Evolutionary conservation across 2,329 filamentous ascomycete species (phyloP), one percentile per base, ranked within the genome.

Genomic region (Cryphonectria radicalis): DNA sequence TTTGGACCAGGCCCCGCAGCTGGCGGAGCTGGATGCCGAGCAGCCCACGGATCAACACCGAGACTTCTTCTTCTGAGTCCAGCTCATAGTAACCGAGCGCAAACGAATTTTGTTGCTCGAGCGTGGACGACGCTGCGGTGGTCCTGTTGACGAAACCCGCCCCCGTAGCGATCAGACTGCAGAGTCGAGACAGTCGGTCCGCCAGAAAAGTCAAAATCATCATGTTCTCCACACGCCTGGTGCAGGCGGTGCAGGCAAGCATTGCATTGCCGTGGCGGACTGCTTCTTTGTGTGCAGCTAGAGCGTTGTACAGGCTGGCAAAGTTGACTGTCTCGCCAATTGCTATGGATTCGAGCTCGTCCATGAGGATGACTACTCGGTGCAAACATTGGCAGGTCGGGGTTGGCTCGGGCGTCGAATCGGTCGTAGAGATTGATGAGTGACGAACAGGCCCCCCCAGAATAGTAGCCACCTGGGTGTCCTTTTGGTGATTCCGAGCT

Each of bases 321-420:
- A 4, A 55, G 11, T 55, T 55, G 14, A 25, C 55, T 17, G 55
- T 59, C n/a, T 59, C 60, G 35, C 60, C 60, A 17, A 63, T 5
- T n/a, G 22, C 50, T 25, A 63, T 42, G 6, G 35, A 37, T 35
- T 63, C 60, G 32, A 63, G 25, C 60, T 63, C 60, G 13, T 63
- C 60, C 60, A 63, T 37, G 60, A 63, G 60, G 8, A 63, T 28
- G 60, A 63, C 32, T 5, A 63, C 60, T 17, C 60, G 60, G 37
- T 63, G 60, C 6, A 63, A 35, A 25, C 60, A 63, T n/a, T 40
- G 60, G 35, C 60, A 63, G 22, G 60, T n/a, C 37, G 60, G 11
- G 35, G 11, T 17, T 6, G 60, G 37, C 37, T 37, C 25, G 5
- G 22, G 60, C n/a, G 13, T 63, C 19, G 60, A 25, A n/a, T 25